Evolutionary conservation across 306 rosid genomes (phyloP).

Genomic region (Trichosanthes truncata): DNA sequence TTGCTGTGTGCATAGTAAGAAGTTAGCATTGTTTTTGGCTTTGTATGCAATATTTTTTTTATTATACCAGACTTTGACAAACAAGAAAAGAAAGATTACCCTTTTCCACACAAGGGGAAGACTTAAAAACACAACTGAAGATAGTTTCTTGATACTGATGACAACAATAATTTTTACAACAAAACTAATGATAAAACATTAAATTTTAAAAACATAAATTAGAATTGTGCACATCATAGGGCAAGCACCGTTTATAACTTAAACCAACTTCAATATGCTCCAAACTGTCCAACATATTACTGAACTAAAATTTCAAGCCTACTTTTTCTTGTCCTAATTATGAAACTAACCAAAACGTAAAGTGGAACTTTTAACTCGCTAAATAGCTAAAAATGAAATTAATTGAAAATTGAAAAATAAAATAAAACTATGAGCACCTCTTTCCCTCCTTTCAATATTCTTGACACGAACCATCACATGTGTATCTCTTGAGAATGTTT

Average conservation of each 20-base stretch:
- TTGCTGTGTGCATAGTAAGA: background rate
- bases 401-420: background rate
- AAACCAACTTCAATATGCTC: background rate
- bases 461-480: conserved; percentile 83
- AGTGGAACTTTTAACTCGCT: background rate
- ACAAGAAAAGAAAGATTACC: background rate
- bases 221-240: background rate
- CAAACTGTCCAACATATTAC: background rate
- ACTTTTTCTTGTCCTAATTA: background rate
- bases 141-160: background rate
- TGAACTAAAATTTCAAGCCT: background rate
- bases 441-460: conserved; percentile 82
- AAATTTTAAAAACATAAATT: background rate
- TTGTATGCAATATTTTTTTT: background rate
- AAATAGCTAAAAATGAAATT: background rate
- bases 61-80: background rate
- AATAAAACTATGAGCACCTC: conserved; percentile 43
- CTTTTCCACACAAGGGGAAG: background rate
- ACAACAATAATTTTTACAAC: background rate
- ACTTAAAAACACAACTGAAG: background rate
- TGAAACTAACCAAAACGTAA: background rate
- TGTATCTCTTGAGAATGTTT: conserved; percentile 73
- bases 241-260: background rate
- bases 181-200: background rate
- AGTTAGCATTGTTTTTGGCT: background rate